Conservation (phyloP, 2,329 filamentous ascomycete genomes). For the Stylonectria norvegica region DNA sequence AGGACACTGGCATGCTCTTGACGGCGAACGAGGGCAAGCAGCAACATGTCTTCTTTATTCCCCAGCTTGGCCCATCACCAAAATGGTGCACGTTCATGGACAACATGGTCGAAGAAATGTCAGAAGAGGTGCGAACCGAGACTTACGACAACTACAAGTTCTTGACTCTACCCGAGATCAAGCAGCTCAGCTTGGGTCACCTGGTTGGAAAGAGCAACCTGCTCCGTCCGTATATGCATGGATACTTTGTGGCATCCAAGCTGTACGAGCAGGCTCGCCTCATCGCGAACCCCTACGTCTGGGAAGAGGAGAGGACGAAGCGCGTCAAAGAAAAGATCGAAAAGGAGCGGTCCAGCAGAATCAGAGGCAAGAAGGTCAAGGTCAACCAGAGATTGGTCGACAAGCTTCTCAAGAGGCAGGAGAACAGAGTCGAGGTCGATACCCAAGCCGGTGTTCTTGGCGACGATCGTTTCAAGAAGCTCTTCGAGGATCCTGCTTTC, state of each 20-base stretch:
- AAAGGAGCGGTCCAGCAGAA: slow-evolving; percentile 92
- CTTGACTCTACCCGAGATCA: slow-evolving; percentile 82
- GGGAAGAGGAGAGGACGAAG: slow-evolving; percentile 88
- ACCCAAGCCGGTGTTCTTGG: slow-evolving; percentile 65
- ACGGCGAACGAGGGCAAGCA: slow-evolving; percentile 96
- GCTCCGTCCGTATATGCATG: slow-evolving; percentile 96
- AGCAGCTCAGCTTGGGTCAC: slow-evolving; percentile 80
- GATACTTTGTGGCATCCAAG: slow-evolving; percentile 93
- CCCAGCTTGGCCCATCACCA: slow-evolving; percentile 86
- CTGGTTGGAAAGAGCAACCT: slow-evolving; percentile 87
- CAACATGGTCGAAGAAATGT: slow-evolving; percentile 98
- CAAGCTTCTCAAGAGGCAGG: slow-evolving; percentile 65
- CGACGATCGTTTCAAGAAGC: slow-evolving; percentile 79
- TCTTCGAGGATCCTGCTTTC: slow-evolving; percentile 94
- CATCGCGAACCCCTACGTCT: slow-evolving; percentile 90
- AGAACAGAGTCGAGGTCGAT: slow-evolving; percentile 56
- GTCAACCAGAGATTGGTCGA: slow-evolving; percentile 83
- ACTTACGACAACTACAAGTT: slow-evolving; percentile 99
- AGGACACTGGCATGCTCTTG: slow-evolving; percentile 88
- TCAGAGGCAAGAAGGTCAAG: slow-evolving; percentile 96
- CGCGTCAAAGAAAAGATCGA: slow-evolving; percentile 92
- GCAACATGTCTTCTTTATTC: slow-evolving; percentile 93
- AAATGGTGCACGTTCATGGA: slow-evolving; percentile 97
- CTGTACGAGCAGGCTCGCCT: slow-evolving; percentile 92
- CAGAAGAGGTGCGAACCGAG: slow-evolving; percentile 71